Conservation (phyloP, 1,284 basidiomycete genomes). For the Tetrapyrgos nigripes region DNA sequence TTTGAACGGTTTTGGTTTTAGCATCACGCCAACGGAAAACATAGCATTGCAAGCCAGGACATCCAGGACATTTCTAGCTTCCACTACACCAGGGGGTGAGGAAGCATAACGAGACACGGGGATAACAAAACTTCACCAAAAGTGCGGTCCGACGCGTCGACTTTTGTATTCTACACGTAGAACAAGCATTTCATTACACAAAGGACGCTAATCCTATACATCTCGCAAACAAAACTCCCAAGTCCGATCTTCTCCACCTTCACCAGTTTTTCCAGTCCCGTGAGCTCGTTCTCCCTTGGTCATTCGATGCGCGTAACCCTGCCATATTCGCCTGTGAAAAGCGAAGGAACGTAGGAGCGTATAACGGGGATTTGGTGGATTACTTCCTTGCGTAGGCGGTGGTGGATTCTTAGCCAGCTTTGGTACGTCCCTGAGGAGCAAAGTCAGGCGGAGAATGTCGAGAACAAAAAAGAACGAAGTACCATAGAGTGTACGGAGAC, state of each 20-base stretch:
- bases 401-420: constrained; percentile 81
- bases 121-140: too few relatives aligned
- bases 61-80: too few relatives aligned
- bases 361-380: constrained; percentile 70
- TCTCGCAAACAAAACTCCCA: constrained; percentile 75
- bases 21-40: too few relatives aligned
- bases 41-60: too few relatives aligned
- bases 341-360: constrained; percentile 82
- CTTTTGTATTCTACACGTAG: too few relatives aligned
- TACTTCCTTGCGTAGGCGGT: constrained; percentile 47
- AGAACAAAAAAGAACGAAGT: constrained; percentile 26
- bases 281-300: constrained; percentile 83
- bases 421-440: constrained; percentile 69
- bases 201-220: too few relatives aligned
- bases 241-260: constrained; percentile 78
- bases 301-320: constrained; percentile 90
- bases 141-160: too few relatives aligned
- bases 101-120: too few relatives aligned
- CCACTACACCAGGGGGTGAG: too few relatives aligned
- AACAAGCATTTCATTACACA: too few relatives aligned
- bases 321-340: constrained; percentile 78
- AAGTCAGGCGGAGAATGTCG: constrained; percentile 16
- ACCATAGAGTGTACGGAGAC: constrained; percentile 91
- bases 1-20: too few relatives aligned
- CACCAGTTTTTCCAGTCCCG: constrained; percentile 69